A percentile compares a stretch with the other conserved stretches of the same genome.
These are phyloP conservation scores for Limonium bicolor DNA, from an alignment of 148 eudicot genomes.

Conservation along the genomic window DNA sequence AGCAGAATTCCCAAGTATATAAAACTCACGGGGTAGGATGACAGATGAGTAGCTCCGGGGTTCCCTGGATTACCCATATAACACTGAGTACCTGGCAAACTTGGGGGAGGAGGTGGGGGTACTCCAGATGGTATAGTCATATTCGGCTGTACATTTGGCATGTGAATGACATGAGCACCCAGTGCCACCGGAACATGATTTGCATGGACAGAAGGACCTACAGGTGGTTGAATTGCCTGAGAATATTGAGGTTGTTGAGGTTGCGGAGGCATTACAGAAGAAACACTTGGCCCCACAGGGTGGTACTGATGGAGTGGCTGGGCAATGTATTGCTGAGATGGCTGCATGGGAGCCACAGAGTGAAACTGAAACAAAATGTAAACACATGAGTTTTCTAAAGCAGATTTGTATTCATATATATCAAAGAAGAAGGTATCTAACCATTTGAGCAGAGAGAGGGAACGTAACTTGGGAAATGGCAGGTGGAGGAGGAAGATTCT, in stretches of 20 bases:
- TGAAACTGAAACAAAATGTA: constrained; percentile 43
- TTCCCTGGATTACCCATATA: constrained; percentile 39
- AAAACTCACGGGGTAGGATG: constrained; percentile 48
- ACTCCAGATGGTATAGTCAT: constrained; percentile 35
- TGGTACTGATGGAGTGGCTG: constrained; percentile 56
- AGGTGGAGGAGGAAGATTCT: constrained; percentile 48
- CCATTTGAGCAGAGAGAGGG: not conserved
- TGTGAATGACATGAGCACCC: constrained; percentile 37
- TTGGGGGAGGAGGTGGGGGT: constrained; percentile 43
- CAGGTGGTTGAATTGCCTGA: constrained; percentile 44
- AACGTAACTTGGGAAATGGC: constrained; percentile 57
- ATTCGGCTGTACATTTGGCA: constrained; percentile 38
- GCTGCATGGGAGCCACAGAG: constrained; percentile 40
- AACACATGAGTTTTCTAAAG: not conserved
- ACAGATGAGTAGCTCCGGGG: constrained; percentile 28
- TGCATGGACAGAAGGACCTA: constrained; percentile 32
- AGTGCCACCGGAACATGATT: constrained; percentile 34
- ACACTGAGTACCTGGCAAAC: constrained; percentile 30
- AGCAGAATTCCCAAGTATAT: constrained; percentile 1
- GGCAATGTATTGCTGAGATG: constrained; percentile 46
- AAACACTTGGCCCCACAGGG: constrained; percentile 27
- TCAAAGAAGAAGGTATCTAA: not conserved
- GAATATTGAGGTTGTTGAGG: constrained; percentile 49
- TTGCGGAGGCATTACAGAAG: constrained; percentile 32
- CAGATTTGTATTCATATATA: not conserved